Base-by-base conservation (phyloP, 75 land plant genomes). In the Selaginella moellendorffii region DNA sequence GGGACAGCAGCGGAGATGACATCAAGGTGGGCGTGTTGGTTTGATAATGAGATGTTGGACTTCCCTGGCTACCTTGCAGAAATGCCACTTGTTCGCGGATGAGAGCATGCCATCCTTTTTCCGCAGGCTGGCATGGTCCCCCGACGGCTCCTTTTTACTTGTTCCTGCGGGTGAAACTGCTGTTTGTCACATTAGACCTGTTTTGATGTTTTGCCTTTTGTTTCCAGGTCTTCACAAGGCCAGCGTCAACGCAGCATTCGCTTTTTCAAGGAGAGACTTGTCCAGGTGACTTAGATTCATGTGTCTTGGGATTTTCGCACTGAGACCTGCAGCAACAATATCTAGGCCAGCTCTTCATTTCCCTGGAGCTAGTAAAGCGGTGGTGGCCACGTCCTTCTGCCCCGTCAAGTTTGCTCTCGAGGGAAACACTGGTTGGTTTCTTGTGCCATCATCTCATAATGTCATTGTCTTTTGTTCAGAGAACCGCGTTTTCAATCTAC, bases 71-170 rank as follows among this genome's bases (percentile, higher is more conserved):
- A 29, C n/a, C 80, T 52, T 82, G 65, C 1, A 63, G 0, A 90
- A 76, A 70, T 64, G 63, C 1, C 82, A 85, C 77, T 79, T 93
- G 25, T 93, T 93, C 65, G 87, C 82, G 76, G 99, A 93, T 74
- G 99, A 93, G 65, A 93, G 83, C 46, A 62, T 93, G 75, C 87
- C 90, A 31, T 88, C 99, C 27, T 93, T 93, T 69, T 93, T 93
- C 70, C 75, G 99, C 54, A 77, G 99, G 78, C 81, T 86, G 65
- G 76, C 81, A 19, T 95, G 99, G 99, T 86, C 99, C 24, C 90
- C 99, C 31, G 99, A 95, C 75, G 96, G 97, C 31, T 86, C 90
- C 31, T 86, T 95, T 71, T 71, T 95, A 65, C 60, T 95, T 26
- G 83, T 76, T 12, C 99, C 99, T 36, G 84, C 96, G 76, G 99